Base-by-base conservation (phyloP, 345 rosid species). In the Brassica carinata region DNA sequence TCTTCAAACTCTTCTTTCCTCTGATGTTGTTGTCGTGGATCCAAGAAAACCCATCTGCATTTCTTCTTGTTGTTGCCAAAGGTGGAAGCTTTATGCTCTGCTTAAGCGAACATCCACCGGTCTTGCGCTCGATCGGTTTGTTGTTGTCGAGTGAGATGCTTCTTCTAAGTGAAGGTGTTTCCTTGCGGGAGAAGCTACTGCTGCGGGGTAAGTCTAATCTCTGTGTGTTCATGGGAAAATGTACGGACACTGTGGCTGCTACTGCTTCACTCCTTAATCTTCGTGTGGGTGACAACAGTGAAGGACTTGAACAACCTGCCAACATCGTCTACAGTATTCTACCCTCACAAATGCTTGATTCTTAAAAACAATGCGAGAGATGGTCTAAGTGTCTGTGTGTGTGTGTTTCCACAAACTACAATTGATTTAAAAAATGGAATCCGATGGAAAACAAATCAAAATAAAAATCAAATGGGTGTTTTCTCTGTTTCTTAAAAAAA, bases 231-330 rank as follows among this genome's bases (percentile, higher is more conserved):
- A 96, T 96, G 71, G 98, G 88, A 71, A 89, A 93, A 84, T 96
- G 81, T 11, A 71, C 76, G 43, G 72, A 34, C 1, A 62, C 68
- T 57, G 84, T 23, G 36, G 88, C 87, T 90, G 94, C 82, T 89
- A 87, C 85, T 92, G 94, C 85, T 85, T 93, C 99, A 74, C 92
- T 96, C 88, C 92, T 96, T 80, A 96, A 90, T 90, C 98, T 90
- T 86, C 93, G 89, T 87, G 98, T 93, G 34, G 99, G 99, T 71
- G 99, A 96, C 89, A 93, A 79, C 90, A 96, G 82, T 90, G 97
- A 82, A 66, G 98, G 89, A 84, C 97, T 93, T 77, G 98, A 92
- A 86, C 97, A 92, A 87, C 99, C 98, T 79, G 97, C 97, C 99
- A 96, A 92, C 99, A 96, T 96, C 84, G 88, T 93, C 89, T 90